A percentile compares a stretch with the other conserved stretches of the same genome.
Conservation (phyloP, 2,329 filamentous ascomycete species). For the Phoma sp. region DNA sequence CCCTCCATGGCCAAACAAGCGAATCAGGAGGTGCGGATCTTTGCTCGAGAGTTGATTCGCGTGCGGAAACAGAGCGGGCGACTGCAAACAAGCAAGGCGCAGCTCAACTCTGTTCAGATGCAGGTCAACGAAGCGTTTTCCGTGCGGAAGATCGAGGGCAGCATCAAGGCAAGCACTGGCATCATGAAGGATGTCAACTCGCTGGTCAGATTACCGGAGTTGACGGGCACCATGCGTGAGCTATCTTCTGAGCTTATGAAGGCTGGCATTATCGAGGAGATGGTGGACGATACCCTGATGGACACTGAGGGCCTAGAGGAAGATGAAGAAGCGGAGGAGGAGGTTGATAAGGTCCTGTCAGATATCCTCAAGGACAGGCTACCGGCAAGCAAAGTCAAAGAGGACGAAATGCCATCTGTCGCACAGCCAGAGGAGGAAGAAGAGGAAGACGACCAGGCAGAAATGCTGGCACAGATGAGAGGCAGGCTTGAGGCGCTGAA, state of each 20-base stretch:
- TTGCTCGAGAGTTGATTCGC: constrained; percentile 85
- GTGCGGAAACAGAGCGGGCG: constrained; percentile 77
- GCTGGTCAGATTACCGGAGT: constrained; percentile 81
- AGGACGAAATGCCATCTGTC: constrained; percentile 59
- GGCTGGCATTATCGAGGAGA: constrained; percentile 97
- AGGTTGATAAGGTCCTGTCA: constrained; percentile 91
- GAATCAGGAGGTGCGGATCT: constrained; percentile 80
- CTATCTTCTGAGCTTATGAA: constrained; percentile 87
- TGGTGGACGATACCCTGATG: constrained; percentile 87
- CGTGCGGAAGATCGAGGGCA: constrained; percentile 93
- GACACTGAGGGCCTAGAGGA: constrained; percentile 70
- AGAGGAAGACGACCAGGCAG: constrained; percentile 86
- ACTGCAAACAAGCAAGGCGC: constrained; percentile 85
- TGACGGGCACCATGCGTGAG: constrained; percentile 88
- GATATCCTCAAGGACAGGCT: constrained; percentile 87
- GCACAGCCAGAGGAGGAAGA: constrained; percentile 70
- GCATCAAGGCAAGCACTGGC: constrained; percentile 81
- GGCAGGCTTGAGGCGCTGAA: constrained; percentile 88
- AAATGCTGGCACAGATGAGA: constrained; percentile 92
- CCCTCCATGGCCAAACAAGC: constrained; percentile 81
- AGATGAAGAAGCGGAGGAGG: constrained; percentile 72
- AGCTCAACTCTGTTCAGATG: constrained; percentile 92
- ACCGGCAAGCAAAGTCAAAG: constrained; percentile 67
- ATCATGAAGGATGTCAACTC: constrained; percentile 98
- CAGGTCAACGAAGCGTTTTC: constrained; percentile 97